A percentile compares a stretch with the other conserved stretches of the same genome.
Evolutionary conservation across 176 grass and related monocot species (phyloP).

Genomic region (Cocos nucifera): DNA sequence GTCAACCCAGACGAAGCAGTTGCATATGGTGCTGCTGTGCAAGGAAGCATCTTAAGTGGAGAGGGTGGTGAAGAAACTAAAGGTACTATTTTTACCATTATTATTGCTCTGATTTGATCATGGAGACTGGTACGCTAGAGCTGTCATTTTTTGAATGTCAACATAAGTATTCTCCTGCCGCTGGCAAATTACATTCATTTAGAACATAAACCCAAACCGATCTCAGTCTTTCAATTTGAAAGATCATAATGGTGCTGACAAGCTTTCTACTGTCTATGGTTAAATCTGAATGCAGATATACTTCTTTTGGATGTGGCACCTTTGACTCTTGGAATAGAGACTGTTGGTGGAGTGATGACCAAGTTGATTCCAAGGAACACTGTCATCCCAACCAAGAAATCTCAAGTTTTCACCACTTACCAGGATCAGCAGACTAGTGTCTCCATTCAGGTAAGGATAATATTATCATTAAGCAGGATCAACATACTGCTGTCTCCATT

Average conservation of each 20-base stretch:
- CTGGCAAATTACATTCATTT: background rate
- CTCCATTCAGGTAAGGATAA: slow-evolving; percentile 30
- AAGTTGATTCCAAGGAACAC: slow-evolving; percentile 60
- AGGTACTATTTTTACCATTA: slow-evolving; percentile 22
- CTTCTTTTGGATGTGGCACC: slow-evolving; percentile 59
- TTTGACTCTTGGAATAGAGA: slow-evolving; percentile 64
- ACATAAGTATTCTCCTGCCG: background rate
- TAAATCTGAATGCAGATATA: slow-evolving; percentile 23
- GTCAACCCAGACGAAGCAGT: slow-evolving; percentile 59
- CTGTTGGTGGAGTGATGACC: slow-evolving; percentile 59
- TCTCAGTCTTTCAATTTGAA: too few relatives aligned
- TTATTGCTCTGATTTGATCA: background rate
- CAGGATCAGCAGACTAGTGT: slow-evolving; percentile 56
- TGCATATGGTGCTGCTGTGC: slow-evolving; percentile 48
- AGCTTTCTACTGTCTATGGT: too few relatives aligned
- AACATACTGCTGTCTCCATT: too few relatives aligned
- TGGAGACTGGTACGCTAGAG: too few relatives aligned
- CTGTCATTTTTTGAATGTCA: background rate
- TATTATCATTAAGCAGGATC: too few relatives aligned
- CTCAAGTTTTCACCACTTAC: slow-evolving; percentile 57
- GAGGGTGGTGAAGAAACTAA: slow-evolving; percentile 36
- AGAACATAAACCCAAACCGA: too few relatives aligned
- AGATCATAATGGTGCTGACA: too few relatives aligned
- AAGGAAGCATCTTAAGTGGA: slow-evolving; percentile 49
- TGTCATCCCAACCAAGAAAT: slow-evolving; percentile 51